phyloP scores from a whole-genome alignment of 2,329 filamentous ascomycete species.

The Fusarium sp. region DNA sequence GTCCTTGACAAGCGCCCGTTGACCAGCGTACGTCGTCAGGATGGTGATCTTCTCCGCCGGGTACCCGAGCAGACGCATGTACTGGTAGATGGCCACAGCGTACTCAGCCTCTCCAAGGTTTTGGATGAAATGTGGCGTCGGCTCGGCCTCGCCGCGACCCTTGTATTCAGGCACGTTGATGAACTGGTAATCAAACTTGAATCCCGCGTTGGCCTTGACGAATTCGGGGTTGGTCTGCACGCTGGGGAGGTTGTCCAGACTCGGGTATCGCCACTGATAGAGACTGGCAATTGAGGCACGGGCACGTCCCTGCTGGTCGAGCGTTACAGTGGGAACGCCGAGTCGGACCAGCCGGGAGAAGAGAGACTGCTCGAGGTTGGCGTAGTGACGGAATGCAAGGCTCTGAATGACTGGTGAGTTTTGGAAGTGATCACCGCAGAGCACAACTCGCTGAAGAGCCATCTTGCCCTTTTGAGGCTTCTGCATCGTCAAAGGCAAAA shows the following conservation, averaged over 20 bases:
- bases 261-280: constrained; percentile 92
- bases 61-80: constrained; percentile 96
- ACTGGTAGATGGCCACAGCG: constrained; percentile 93
- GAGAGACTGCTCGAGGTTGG: constrained; percentile 94
- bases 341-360: constrained; percentile 92
- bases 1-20: constrained; percentile 87
- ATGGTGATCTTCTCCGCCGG: constrained; percentile 86
- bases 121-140: constrained; percentile 93
- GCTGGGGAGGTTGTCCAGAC: constrained; percentile 80
- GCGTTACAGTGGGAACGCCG: constrained; percentile 88
- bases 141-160: constrained; percentile 86
- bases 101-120: constrained; percentile 98
- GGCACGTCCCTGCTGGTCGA: constrained; percentile 94
- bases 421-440: constrained; percentile 95
- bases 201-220: constrained; percentile 85
- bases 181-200: constrained; percentile 95
- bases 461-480: constrained; percentile 78
- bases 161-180: constrained; percentile 96
- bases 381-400: constrained; percentile 91
- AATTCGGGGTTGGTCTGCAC: constrained; percentile 79
- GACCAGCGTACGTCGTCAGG: constrained; percentile 92
- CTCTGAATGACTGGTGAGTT: constrained; percentile 97
- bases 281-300: constrained; percentile 87
- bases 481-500: constrained; percentile 94
- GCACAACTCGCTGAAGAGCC: constrained; percentile 85